Conservation (phyloP, 495 filamentous ascomycete species). For the Daldinia grandis region DNA sequence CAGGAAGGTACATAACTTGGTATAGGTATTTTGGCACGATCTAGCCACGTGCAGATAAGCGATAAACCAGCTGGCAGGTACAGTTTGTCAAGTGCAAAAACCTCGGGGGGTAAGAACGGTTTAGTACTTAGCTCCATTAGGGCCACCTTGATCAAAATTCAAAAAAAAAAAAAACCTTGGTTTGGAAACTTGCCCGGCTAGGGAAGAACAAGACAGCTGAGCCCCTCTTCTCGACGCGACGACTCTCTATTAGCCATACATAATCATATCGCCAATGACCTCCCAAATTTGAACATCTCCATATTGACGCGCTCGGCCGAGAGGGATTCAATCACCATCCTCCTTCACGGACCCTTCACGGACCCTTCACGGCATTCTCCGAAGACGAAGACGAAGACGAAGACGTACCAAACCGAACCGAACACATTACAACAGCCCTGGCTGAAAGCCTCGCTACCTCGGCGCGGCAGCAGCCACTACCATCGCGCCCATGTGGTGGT, state of each 20-base stretch:
- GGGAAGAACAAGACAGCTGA: slow-evolving; percentile 13
- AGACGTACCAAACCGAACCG: too few species aligned
- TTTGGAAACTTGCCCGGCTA: slow-evolving; percentile 3
- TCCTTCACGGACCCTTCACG: neutral
- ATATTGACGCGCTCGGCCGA: slow-evolving; percentile 23
- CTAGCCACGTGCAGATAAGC: slow-evolving; percentile 34
- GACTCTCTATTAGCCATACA: slow-evolving; percentile 12
- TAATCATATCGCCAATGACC: slow-evolving; percentile 20
- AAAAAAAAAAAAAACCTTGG: slow-evolving; percentile 27
- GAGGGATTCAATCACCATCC: neutral
- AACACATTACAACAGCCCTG: slow-evolving; percentile 33
- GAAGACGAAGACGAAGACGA: too few species aligned
- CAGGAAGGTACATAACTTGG: too few species aligned
- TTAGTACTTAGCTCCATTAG: slow-evolving; percentile 21
- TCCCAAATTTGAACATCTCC: slow-evolving; percentile 11
- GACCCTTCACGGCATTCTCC: slow-evolving; percentile 18
- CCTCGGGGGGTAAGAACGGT: neutral
- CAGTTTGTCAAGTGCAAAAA: slow-evolving; percentile 9
- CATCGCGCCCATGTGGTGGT: slow-evolving; percentile 68
- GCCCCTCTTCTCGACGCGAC: slow-evolving; percentile 38
- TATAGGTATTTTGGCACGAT: neutral
- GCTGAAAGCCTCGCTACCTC: slow-evolving; percentile 46
- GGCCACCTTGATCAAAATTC: slow-evolving; percentile 37
- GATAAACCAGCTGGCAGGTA: slow-evolving; percentile 46
- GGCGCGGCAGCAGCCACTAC: slow-evolving; percentile 49